These are phyloP conservation scores for Plasmodium gonderi DNA, from an alignment of 169 alveolate species.

Conservation along the genomic window DNA sequence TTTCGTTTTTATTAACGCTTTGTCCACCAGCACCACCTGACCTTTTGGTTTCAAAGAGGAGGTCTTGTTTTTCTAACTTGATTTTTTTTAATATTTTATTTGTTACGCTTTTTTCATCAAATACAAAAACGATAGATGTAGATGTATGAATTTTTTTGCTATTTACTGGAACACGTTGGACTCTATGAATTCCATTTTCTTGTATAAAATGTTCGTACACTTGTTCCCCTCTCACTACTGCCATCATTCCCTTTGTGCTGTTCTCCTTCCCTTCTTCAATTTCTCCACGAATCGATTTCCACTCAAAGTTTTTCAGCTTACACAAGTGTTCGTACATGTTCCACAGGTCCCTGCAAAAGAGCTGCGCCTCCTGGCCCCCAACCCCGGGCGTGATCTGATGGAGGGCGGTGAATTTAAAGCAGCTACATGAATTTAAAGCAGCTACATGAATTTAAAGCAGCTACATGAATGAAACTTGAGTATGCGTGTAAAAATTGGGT, in stretches of 20 bases:
- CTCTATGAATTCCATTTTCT: slow-evolving; percentile 90
- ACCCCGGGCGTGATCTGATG: slow-evolving; percentile 88
- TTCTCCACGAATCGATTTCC: slow-evolving; percentile 1
- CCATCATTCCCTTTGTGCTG: slow-evolving; percentile 83
- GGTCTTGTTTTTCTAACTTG: slow-evolving; percentile 79
- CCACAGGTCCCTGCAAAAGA: slow-evolving; percentile 88
- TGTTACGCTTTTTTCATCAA: slow-evolving; percentile 79
- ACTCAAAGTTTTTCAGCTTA: slow-evolving; percentile 75
- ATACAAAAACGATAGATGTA: slow-evolving; percentile 90
- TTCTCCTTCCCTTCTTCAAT: slow-evolving; percentile 71
- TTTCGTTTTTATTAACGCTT: slow-evolving; percentile 94
- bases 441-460: neutral
- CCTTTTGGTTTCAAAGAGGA: slow-evolving; percentile 90
- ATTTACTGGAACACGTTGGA: slow-evolving; percentile 92
- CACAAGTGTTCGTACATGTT: slow-evolving; percentile 86
- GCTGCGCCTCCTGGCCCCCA: slow-evolving; percentile 91
- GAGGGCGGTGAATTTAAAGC: neutral
- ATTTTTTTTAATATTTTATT: slow-evolving; percentile 35
- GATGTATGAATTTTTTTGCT: slow-evolving; percentile 90
- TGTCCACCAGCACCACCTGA: slow-evolving; percentile 97
- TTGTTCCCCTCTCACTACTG: slow-evolving; percentile 81
- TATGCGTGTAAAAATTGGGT: too few species aligned
- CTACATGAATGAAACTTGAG: neutral
- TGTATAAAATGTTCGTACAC: slow-evolving; percentile 78
- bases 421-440: neutral